Evolutionary conservation across 2,329 filamentous ascomycete genomes (phyloP).

Genomic region (Fusarium sororula): DNA sequence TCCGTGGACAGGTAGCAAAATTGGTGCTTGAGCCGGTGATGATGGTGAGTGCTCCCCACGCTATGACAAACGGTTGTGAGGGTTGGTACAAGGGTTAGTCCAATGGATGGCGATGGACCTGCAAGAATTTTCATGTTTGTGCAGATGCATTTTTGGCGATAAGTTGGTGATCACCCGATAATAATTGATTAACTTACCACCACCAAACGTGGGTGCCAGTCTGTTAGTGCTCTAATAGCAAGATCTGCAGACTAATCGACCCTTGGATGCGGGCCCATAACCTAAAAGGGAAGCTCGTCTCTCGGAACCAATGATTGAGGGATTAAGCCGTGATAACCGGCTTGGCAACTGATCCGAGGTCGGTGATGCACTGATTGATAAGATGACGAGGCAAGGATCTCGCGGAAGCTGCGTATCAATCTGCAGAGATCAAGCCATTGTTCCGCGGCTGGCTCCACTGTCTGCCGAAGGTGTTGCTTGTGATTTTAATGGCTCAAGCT

Average conservation of each 20-base stretch:
- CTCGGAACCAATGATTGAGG: background rate
- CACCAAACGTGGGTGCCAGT: fast-evolving
- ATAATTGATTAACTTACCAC: background rate
- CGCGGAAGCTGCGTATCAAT: background rate
- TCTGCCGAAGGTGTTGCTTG: background rate
- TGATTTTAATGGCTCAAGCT: background rate
- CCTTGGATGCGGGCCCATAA: background rate
- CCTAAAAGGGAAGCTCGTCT: conserved; percentile 5
- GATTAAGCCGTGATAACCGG: conserved; percentile 12
- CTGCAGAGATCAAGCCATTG: background rate
- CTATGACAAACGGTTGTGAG: background rate
- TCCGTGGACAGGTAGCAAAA: background rate
- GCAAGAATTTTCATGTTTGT: background rate
- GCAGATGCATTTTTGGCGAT: background rate
- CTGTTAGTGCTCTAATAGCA: background rate
- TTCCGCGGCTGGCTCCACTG: background rate
- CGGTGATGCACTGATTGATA: conserved; percentile 27
- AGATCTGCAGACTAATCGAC: background rate
- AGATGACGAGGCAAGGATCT: conserved; percentile 5
- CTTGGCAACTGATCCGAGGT: conserved; percentile 22
- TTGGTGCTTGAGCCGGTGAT: background rate
- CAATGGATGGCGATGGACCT: background rate
- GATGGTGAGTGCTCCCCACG: background rate
- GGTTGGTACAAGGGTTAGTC: background rate
- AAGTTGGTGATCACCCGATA: background rate